These are phyloP conservation scores for Fusarium sarcochroum DNA, from an alignment of 2,329 filamentous ascomycete genomes.

Conservation along the genomic window DNA sequence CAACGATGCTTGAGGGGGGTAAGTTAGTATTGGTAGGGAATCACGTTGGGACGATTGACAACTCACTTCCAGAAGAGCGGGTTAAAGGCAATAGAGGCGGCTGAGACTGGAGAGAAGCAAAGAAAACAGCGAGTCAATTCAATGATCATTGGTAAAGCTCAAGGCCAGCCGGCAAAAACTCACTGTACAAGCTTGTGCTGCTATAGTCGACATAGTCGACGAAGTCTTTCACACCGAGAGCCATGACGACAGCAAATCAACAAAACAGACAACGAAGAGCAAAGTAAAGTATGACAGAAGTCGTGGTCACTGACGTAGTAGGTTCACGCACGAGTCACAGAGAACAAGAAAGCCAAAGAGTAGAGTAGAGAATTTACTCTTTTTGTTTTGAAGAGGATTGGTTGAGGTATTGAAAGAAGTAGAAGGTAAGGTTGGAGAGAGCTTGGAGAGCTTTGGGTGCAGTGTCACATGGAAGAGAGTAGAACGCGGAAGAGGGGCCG, in stretches of 20 bases:
- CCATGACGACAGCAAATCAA: conserved; percentile 53
- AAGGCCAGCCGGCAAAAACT: conserved; percentile 49
- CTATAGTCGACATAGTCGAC: conserved; percentile 77
- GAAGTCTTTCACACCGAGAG: conserved; percentile 58
- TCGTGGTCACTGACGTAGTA: conserved; percentile 37
- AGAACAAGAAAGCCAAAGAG: conserved; percentile 2
- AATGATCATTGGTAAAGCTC: conserved; percentile 11
- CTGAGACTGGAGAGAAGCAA: conserved; percentile 75
- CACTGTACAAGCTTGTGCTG: conserved; percentile 77
- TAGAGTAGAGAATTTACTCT: background rate
- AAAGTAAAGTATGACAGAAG: conserved; percentile 14
- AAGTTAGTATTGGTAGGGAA: conserved; percentile 51
- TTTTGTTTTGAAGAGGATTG: conserved; percentile 15
- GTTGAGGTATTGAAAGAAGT: conserved; percentile 7
- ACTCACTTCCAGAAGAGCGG: conserved; percentile 99
- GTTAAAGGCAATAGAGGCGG: conserved; percentile 89
- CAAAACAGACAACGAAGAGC: conserved; percentile 3
- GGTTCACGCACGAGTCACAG: conserved; percentile 38
- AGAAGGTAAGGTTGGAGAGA: conserved; percentile 10
- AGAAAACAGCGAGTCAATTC: conserved; percentile 27
- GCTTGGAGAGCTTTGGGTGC: conserved; percentile 16
- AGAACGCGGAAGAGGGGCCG: conserved; percentile 36
- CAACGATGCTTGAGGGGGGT: conserved; percentile 76
- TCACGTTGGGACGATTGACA: conserved; percentile 7
- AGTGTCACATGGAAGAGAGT: conserved; percentile 44